Percentiles rank a stretch among this genome's conserved stretches.
These are phyloP conservation scores for Fusarium tanahbumbuense DNA, from an alignment of 2,329 filamentous ascomycete species.

Conservation along the genomic window DNA sequence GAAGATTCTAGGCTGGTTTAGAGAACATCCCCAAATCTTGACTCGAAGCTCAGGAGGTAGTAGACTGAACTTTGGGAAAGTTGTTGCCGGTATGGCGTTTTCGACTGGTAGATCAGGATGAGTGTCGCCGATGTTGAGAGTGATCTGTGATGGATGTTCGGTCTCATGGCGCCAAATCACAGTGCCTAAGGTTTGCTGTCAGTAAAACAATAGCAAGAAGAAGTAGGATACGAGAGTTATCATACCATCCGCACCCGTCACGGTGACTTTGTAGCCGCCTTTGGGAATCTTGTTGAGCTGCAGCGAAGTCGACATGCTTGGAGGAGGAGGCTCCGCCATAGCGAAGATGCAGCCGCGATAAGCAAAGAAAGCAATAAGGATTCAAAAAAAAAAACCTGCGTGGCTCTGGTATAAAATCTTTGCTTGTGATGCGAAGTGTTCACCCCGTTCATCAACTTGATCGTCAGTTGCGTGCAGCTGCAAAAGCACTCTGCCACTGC, in stretches of 20 bases:
- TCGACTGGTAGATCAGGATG: neutral
- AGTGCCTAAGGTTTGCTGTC: no score
- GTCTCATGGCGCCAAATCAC: no score
- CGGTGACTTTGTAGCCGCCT: neutral
- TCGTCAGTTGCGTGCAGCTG: no score
- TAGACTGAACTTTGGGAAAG: neutral
- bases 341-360: neutral
- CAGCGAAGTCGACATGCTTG: neutral
- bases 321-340: neutral
- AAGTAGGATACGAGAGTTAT: no score
- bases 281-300: neutral
- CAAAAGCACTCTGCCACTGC: no score
- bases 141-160: neutral
- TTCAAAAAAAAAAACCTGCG: neutral
- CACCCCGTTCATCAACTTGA: no score
- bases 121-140: neutral
- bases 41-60: neutral
- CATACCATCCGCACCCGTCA: neutral
- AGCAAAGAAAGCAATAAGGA: neutral
- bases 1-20: neutral
- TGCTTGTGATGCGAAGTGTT: no score
- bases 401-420: no score
- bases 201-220: no score
- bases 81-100: neutral
- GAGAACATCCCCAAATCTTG: neutral